phyloP scores from a whole-genome alignment of 148 eudicot species.

The Rhododendron vialii region DNA sequence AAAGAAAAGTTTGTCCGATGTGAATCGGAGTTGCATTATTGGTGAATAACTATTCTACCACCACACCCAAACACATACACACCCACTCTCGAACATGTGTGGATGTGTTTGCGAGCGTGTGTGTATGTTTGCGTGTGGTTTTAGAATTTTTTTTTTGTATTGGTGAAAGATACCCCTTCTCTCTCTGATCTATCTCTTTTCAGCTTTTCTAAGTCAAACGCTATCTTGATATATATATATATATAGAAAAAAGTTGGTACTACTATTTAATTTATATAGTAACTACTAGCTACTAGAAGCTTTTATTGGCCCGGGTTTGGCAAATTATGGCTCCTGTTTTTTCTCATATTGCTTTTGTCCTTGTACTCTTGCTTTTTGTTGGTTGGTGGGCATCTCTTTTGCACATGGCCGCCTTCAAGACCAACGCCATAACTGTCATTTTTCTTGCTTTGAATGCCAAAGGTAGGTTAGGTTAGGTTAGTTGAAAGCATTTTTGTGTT shows the following conservation, averaged over 20 bases:
- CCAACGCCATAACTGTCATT: not conserved
- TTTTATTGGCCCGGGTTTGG: not conserved
- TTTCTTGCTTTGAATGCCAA: not conserved
- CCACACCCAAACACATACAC: too few species aligned
- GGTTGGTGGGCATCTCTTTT: not conserved
- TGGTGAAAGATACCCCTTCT: too few species aligned
- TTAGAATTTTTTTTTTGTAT: too few species aligned
- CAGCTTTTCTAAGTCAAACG: not conserved
- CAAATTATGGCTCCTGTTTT: not conserved
- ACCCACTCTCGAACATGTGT: too few species aligned
- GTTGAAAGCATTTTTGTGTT: not conserved
- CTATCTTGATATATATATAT: not conserved
- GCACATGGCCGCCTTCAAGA: not conserved
- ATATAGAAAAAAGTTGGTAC: not conserved
- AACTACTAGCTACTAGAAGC: not conserved
- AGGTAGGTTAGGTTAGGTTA: not conserved
- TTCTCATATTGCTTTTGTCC: not conserved
- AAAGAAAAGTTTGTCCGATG: too few species aligned
- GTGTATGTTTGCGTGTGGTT: too few species aligned
- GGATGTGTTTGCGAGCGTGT: too few species aligned
- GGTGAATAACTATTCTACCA: too few species aligned
- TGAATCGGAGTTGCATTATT: too few species aligned
- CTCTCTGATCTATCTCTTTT: not conserved
- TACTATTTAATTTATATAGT: not conserved
- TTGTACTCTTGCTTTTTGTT: not conserved